Evolutionary conservation across 1,139 yeast genomes (phyloP).

Genomic region (Candida pseudoviswanathii): DNA sequence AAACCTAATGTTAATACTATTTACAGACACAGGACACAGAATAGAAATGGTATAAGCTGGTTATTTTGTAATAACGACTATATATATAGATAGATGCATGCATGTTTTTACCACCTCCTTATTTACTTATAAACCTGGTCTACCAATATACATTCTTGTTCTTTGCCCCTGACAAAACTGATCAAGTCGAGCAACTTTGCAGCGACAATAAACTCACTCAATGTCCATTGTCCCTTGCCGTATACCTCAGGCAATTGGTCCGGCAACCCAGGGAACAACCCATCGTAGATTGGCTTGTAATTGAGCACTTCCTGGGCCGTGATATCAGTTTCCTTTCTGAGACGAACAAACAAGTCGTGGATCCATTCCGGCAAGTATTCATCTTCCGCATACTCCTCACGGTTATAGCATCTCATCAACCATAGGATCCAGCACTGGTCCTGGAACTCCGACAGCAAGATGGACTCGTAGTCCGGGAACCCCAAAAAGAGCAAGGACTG

Average conservation of each 20-base stretch:
- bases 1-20: background rate
- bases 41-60: too few relatives aligned
- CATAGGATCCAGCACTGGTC: conserved; percentile 66
- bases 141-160: conserved; percentile 62
- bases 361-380: conserved; percentile 57
- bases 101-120: background rate
- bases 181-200: conserved; percentile 60
- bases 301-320: conserved; percentile 58
- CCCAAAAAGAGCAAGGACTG: conserved; percentile 62
- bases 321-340: conserved; percentile 32
- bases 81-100: background rate
- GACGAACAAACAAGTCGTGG: conserved; percentile 40
- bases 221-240: conserved; percentile 62
- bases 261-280: conserved; percentile 55
- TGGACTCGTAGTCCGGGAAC: conserved; percentile 52
- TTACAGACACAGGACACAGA: too few relatives aligned
- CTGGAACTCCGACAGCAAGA: conserved; percentile 48
- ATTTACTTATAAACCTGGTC: conserved; percentile 10
- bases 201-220: conserved; percentile 59
- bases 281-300: conserved; percentile 54
- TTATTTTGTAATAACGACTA: background rate
- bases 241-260: conserved; percentile 64
- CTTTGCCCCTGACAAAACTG: conserved; percentile 60
- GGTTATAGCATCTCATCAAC: conserved; percentile 61
- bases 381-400: conserved; percentile 35